Conservation (phyloP, 2,329 filamentous ascomycete species). For the Nakataea oryzae region DNA sequence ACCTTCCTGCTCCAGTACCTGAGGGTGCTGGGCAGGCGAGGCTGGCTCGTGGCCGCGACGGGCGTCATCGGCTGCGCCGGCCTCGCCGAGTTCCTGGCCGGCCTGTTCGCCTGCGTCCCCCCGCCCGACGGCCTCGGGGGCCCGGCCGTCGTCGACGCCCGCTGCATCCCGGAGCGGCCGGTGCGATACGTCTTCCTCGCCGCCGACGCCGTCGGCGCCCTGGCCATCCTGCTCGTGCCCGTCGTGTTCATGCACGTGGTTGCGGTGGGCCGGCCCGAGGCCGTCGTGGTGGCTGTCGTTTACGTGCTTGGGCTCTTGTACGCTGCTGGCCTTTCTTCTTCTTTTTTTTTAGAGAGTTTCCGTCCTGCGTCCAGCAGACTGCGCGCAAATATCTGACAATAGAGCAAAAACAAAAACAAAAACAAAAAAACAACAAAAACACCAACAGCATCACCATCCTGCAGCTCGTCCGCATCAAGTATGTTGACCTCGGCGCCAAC, state of each 20-base stretch:
- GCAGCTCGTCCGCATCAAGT: neutral
- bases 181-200: neutral
- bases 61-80: neutral
- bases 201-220: neutral
- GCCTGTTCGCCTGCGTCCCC: neutral
- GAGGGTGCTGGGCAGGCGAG: neutral
- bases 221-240: conserved; percentile 1
- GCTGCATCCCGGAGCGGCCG: neutral
- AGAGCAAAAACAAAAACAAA: too few species aligned
- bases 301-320: conserved; percentile 2
- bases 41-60: neutral
- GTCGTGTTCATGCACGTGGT: neutral
- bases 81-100: neutral
- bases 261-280: neutral
- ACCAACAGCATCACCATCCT: neutral
- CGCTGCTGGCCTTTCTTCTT: neutral
- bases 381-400: neutral
- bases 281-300: neutral
- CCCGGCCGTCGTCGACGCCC: neutral
- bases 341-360: too few species aligned
- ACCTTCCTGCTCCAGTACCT: conserved; percentile 1
- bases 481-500: neutral
- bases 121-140: neutral
- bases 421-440: neutral
- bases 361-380: neutral